These are phyloP conservation scores for Pseudogymnoascus sp. DNA, from an alignment of 2,329 filamentous ascomycete genomes.

Conservation along the genomic window DNA sequence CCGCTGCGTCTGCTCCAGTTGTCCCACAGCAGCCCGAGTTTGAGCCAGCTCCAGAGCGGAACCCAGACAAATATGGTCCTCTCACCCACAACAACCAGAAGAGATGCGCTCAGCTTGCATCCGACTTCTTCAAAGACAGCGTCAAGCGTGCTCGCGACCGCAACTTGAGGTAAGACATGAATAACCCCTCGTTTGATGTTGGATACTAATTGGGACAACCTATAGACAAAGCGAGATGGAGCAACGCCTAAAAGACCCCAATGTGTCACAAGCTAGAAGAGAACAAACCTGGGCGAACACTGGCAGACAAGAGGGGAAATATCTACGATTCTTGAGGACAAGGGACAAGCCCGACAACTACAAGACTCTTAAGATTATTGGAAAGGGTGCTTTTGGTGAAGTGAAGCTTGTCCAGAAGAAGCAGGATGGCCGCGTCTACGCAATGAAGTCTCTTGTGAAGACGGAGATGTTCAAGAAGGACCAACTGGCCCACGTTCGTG, in stretches of 20 bases:
- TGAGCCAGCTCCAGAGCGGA: slow-evolving; percentile 72
- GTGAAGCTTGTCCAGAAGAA: slow-evolving; percentile 97
- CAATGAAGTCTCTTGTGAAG: slow-evolving; percentile 97
- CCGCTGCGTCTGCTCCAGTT: slow-evolving; percentile 60
- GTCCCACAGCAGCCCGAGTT: slow-evolving; percentile 59
- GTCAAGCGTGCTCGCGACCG: slow-evolving; percentile 92
- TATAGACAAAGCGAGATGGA: slow-evolving; percentile 85
- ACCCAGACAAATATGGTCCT: slow-evolving; percentile 68
- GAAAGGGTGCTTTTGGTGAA: slow-evolving; percentile 97
- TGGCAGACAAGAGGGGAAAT: slow-evolving; percentile 83
- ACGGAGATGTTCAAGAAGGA: slow-evolving; percentile 99
- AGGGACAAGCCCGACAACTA: slow-evolving; percentile 94
- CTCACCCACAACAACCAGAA: slow-evolving; percentile 64
- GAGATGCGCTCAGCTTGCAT: slow-evolving; percentile 63
- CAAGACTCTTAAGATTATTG: slow-evolving; percentile 93
- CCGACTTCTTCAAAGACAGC: slow-evolving; percentile 97
- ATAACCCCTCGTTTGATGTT: not conserved
- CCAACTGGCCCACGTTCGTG: slow-evolving; percentile 92
- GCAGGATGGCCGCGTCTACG: slow-evolving; percentile 93
- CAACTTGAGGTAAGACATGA: slow-evolving; percentile 69
- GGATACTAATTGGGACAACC: slow-evolving; percentile 10
- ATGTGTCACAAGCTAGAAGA: slow-evolving; percentile 67
- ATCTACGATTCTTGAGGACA: slow-evolving; percentile 87
- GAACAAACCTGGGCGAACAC: slow-evolving; percentile 79
- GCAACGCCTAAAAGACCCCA: slow-evolving; percentile 70